These are phyloP conservation scores for Musa balbisiana DNA, from an alignment of 202 grass and related monocot genomes.

Conservation along the genomic window DNA sequence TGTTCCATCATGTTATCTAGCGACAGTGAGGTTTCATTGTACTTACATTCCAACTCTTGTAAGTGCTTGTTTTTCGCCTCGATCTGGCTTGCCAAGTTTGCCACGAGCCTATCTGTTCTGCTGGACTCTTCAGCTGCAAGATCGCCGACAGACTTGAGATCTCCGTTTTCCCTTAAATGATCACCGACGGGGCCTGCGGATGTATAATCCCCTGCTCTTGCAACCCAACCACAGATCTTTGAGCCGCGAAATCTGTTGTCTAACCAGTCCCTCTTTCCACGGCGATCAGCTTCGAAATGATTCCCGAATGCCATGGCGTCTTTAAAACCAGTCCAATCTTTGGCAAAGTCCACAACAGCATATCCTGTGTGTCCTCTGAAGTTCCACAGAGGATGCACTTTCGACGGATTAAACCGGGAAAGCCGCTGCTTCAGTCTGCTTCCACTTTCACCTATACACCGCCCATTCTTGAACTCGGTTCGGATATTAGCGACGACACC, in stretches of 20 bases:
- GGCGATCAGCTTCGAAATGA: constrained; percentile 28
- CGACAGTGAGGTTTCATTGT: constrained; percentile 24
- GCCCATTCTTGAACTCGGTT: constrained; percentile 7
- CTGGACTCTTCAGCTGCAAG: constrained; percentile 20
- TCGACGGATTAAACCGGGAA: constrained; percentile 39
- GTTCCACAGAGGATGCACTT: constrained; percentile 26
- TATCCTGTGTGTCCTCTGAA: constrained; percentile 25
- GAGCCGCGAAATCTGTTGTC: constrained; percentile 25
- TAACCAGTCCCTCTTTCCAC: constrained; percentile 36
- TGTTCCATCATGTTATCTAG: constrained; percentile 44
- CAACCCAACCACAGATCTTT: constrained; percentile 50
- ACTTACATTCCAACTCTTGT: constrained; percentile 17
- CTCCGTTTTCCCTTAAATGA: constrained; percentile 40
- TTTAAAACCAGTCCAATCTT: constrained; percentile 39
- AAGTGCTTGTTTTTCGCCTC: constrained; percentile 31
- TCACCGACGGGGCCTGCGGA: constrained; percentile 30
- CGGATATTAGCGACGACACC: constrained; percentile 39
- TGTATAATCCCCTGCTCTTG: constrained; percentile 38
- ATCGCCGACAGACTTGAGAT: constrained; percentile 33
- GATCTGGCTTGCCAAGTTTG: constrained; percentile 25
- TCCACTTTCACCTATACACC: constrained; percentile 22
- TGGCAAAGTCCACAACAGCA: constrained; percentile 36
- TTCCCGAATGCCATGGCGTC: constrained; percentile 50
- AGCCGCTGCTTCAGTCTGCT: constrained; percentile 37
- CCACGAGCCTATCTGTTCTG: constrained; percentile 25